phyloP scores from a whole-genome alignment of 768 basidiomycete species.

The Tricholoma saponaceum region DNA sequence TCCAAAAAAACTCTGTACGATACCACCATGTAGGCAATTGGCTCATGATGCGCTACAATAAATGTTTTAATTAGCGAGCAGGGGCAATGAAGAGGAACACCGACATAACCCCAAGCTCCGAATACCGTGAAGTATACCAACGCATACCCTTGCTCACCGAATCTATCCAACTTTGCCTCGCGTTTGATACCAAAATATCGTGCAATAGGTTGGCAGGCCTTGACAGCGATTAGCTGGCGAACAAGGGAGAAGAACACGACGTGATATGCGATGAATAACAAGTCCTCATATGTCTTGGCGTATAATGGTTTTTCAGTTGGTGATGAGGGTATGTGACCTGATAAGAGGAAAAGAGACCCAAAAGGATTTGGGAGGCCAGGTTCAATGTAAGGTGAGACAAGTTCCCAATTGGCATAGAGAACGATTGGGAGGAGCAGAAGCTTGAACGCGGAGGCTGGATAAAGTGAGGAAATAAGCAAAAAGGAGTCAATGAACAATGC shows the following conservation, averaged over 20 bases:
- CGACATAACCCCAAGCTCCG: constrained; percentile 74
- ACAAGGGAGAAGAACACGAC: constrained; percentile 88
- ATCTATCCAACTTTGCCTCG: constrained; percentile 68
- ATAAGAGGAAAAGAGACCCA: constrained; percentile 63
- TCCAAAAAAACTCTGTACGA: constrained; percentile 80
- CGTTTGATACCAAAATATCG: constrained; percentile 66
- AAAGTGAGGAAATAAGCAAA: background rate
- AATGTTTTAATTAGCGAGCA: constrained; percentile 4
- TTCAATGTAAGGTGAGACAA: constrained; percentile 41
- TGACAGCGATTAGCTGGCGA: constrained; percentile 69
- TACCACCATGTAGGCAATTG: constrained; percentile 85
- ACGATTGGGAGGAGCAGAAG: constrained; percentile 58
- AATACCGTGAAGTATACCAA: constrained; percentile 72
- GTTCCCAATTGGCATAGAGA: constrained; percentile 62
- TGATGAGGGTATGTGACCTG: constrained; percentile 53
- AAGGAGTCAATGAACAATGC: constrained; percentile 16
- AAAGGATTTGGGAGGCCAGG: constrained; percentile 68
- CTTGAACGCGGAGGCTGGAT: constrained; percentile 59
- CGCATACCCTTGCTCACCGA: constrained; percentile 91
- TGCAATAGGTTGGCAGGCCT: constrained; percentile 64
- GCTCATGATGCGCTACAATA: constrained; percentile 71
- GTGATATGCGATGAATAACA: constrained; percentile 77
- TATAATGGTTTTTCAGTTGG: constrained; percentile 56
- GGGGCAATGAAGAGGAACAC: constrained; percentile 25
- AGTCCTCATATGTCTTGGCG: constrained; percentile 69